Evolutionary conservation across 768 basidiomycete species (phyloP).

Genomic region (Harrya chromipes): DNA sequence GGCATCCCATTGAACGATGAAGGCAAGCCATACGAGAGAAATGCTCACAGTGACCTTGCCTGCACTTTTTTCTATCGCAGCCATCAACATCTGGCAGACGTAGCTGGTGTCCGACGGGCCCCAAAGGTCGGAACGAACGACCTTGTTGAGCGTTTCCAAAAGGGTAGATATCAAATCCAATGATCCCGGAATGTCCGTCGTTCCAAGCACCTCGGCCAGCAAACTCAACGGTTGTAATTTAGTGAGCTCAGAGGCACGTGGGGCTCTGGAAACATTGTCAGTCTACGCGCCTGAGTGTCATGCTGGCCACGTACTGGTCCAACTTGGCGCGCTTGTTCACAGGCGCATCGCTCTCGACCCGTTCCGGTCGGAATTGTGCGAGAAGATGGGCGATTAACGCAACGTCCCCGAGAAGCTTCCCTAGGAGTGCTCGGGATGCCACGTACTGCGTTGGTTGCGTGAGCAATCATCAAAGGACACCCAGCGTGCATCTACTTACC

Average conservation of each 20-base stretch:
- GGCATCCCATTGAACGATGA: background rate
- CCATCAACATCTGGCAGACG: constrained; percentile 80
- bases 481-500: constrained; percentile 35
- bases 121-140: constrained; percentile 54
- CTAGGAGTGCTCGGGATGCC: constrained; percentile 48
- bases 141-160: constrained; percentile 66
- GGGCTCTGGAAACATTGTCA: constrained; percentile 4
- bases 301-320: constrained; percentile 49
- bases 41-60: constrained; percentile 50
- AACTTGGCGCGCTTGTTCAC: constrained; percentile 65
- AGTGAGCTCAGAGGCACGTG: constrained; percentile 34
- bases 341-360: constrained; percentile 41
- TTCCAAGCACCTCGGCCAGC: constrained; percentile 67
- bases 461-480: background rate
- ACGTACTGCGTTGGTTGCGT: constrained; percentile 34
- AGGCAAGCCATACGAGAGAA: background rate
- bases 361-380: constrained; percentile 43
- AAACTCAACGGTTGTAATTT: constrained; percentile 49
- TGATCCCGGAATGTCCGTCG: constrained; percentile 64
- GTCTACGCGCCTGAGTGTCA: background rate
- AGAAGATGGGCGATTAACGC: constrained; percentile 54
- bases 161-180: constrained; percentile 68
- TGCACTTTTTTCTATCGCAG: constrained; percentile 68
- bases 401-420: constrained; percentile 47
- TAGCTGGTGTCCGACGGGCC: constrained; percentile 69